A percentile compares a stretch with the other conserved stretches of the same genome.
Evolutionary conservation across 1,284 basidiomycete species (phyloP).

Genomic region (Flammula alnicola): DNA sequence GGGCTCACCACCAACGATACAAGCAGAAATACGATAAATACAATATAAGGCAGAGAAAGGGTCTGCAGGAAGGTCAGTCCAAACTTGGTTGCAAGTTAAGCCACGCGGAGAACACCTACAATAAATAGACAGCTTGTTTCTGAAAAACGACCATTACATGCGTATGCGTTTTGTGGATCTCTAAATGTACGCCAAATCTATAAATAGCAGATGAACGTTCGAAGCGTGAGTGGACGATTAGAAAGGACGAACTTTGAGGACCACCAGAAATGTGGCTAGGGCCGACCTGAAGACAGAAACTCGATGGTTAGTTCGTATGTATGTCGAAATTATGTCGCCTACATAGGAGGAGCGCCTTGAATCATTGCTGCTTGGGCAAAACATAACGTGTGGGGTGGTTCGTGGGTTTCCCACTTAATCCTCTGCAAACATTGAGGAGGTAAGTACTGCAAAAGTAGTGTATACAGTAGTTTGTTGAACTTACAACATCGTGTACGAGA

Average conservation of each 20-base stretch:
- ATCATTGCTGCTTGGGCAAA: conserved; percentile 55
- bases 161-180: conserved; percentile 22
- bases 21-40: conserved; percentile 33
- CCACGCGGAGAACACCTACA: conserved; percentile 4
- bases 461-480: conserved; percentile 26
- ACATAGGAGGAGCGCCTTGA: conserved; percentile 60
- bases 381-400: conserved; percentile 41
- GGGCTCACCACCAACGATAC: conserved; percentile 35
- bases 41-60: conserved; percentile 34
- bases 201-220: background rate
- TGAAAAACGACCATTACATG: conserved; percentile 16
- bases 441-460: background rate
- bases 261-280: conserved; percentile 51
- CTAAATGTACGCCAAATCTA: conserved; percentile 46
- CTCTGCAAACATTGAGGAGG: conserved; percentile 29
- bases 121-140: conserved; percentile 10
- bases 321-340: conserved; percentile 21
- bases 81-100: background rate
- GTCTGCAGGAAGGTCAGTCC: conserved; percentile 19
- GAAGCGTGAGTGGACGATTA: background rate
- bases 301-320: background rate
- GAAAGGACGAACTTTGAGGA: conserved; percentile 42
- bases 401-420: conserved; percentile 39
- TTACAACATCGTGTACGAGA: conserved; percentile 55
- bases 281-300: conserved; percentile 43